phyloP scores from a whole-genome alignment of 371 early-diverging fungal species.

The Mucor circinelloides region DNA sequence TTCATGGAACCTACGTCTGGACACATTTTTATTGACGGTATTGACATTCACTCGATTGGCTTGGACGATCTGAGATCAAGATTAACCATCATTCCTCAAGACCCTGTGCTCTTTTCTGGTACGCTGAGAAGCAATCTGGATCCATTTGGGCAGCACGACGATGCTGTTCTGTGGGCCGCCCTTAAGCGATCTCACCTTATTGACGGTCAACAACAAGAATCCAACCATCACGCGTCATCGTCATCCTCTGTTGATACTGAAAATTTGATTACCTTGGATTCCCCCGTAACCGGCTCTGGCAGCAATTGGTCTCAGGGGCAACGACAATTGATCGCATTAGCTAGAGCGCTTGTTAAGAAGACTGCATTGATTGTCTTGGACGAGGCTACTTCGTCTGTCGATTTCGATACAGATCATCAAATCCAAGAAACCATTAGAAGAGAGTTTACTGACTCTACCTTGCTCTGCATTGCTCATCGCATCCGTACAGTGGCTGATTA shows the following conservation, averaged over 20 bases:
- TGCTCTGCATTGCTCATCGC: conserved; percentile 81
- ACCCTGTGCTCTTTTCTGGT: conserved; percentile 78
- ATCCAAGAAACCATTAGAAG: conserved; percentile 82
- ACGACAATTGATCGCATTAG: conserved; percentile 85
- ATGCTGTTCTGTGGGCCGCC: conserved; percentile 78
- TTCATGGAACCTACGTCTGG: conserved; percentile 70
- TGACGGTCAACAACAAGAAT: conserved; percentile 43
- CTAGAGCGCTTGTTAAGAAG: conserved; percentile 80
- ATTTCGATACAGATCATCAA: conserved; percentile 73
- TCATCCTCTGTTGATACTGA: background rate
- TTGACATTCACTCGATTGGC: conserved; percentile 68
- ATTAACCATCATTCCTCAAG: conserved; percentile 74
- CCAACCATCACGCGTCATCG: background rate
- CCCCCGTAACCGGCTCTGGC: conserved; percentile 72
- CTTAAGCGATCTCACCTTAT: conserved; percentile 65
- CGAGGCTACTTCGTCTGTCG: conserved; percentile 85
- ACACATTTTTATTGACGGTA: conserved; percentile 68
- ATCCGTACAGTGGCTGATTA: conserved; percentile 91
- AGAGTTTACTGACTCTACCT: conserved; percentile 67
- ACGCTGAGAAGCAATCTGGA: conserved; percentile 81
- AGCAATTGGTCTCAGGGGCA: conserved; percentile 87
- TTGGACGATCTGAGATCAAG: conserved; percentile 63
- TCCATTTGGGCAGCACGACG: conserved; percentile 68
- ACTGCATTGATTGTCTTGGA: conserved; percentile 83
- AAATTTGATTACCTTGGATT: conserved; percentile 60